Evolutionary conservation across 1,284 basidiomycete species (phyloP).

Genomic region (Microbotryum violaceum): DNA sequence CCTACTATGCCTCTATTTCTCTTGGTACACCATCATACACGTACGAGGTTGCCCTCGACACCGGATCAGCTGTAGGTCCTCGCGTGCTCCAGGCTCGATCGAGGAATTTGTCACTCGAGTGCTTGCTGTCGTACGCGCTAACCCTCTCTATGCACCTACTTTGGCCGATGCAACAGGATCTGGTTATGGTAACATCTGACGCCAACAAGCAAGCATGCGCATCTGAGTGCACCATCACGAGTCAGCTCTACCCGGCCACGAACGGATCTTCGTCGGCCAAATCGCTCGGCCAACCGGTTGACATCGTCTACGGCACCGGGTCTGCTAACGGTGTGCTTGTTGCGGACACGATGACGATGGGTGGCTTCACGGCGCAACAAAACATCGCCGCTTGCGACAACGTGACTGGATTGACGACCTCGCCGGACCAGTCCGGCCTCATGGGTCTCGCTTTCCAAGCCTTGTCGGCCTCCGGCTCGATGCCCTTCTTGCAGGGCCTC

Average conservation of each 20-base stretch:
- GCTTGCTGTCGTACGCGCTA: background rate
- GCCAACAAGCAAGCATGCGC: background rate
- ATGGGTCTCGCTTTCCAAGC: constrained; percentile 40
- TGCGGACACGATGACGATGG: constrained; percentile 66
- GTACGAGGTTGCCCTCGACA: background rate
- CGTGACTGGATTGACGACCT: background rate
- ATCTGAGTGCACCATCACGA: background rate
- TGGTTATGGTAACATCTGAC: too few species aligned
- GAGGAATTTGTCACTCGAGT: background rate
- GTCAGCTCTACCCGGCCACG: background rate
- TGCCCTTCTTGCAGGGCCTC: constrained; percentile 54
- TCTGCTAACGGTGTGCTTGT: constrained; percentile 60
- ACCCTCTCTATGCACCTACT: background rate
- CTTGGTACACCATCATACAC: background rate
- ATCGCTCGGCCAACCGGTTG: background rate
- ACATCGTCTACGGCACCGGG: constrained; percentile 55
- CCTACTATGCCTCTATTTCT: background rate
- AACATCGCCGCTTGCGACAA: constrained; percentile 41
- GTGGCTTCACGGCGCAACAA: constrained; percentile 55
- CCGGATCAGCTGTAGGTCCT: background rate
- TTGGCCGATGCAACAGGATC: too few species aligned
- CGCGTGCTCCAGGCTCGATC: background rate
- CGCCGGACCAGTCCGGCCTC: background rate
- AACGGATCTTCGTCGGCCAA: background rate
- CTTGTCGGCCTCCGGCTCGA: constrained; percentile 43